Evolutionary conservation across 495 filamentous ascomycete species (phyloP), one percentile per base, ranked within the genome.

Genomic region (Penicillium longicatenatum): DNA sequence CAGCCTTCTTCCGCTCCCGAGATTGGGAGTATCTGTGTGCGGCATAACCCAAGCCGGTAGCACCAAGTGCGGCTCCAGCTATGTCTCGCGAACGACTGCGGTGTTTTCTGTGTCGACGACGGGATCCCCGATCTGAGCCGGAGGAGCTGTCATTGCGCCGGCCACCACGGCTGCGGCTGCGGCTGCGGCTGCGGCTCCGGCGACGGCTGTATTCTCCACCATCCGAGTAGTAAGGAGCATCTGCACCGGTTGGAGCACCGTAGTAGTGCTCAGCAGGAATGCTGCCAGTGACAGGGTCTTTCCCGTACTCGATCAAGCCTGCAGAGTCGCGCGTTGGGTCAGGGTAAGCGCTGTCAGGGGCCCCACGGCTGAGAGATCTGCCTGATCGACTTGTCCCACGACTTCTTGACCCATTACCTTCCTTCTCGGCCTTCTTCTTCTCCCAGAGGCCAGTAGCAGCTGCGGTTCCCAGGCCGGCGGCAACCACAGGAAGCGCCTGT

Each of bases 371-470:
- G 64, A 76, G 77, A 33, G 80, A 82, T 56, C 79, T 71, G 8
- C 37, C 37, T 4, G 84, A 86, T 52, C 81, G 79, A 31, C 77
- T 77, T 51, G 72, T 69, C 47, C 78, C 79, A 71, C 76, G 71
- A 70, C 78, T 64, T 37, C 64, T 4, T 26, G 57, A 1, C 60
- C 70, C 72, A 74, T 78, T 76, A 55, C 82, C 78, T 51, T 82
- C 81, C 57, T 89, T 84, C 63, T 89, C 84, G 59, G 82, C 84
- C 70, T 90, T 87, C 26, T 84, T 80, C 58, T 81, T 87, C 74
- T 97, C 91, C 67, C 92, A 96, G 14, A 96, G 67, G 41, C 90
- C 91, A 62, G 89, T 87, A 50, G 88, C 86, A 10, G 86, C 90
- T 16, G 91, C 92, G 41, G 85, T 89, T 11, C 88, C 89, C 3